Percentiles rank a stretch among this genome's conserved stretches.
These are phyloP conservation scores for Mollisia scopiformis DNA, from an alignment of 2,329 filamentous ascomycete species.

Conservation along the genomic window DNA sequence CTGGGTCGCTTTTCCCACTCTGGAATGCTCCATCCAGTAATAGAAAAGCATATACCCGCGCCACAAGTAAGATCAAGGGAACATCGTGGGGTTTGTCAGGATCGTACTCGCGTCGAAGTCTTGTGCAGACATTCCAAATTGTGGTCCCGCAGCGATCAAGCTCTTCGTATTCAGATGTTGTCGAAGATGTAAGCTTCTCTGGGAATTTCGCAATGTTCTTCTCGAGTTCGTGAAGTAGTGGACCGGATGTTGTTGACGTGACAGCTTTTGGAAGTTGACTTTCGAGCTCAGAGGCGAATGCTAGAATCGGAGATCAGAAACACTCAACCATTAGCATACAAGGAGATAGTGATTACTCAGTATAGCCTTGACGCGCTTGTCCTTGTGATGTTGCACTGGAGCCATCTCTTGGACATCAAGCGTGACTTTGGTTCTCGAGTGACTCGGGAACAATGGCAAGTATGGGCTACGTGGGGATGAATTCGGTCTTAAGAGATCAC, in stretches of 20 bases:
- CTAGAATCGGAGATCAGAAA: conserved; percentile 20
- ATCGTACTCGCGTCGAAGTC: conserved; percentile 45
- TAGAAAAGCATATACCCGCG: conserved; percentile 64
- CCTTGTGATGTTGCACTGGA: conserved; percentile 30
- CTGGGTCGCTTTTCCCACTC: conserved; percentile 32
- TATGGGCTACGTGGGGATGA: background rate
- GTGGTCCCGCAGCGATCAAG: conserved; percentile 59
- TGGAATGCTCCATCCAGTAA: conserved; percentile 63
- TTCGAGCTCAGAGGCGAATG: conserved; percentile 30
- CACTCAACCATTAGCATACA: conserved; percentile 16
- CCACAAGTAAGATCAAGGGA: conserved; percentile 33
- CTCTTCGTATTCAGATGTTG: conserved; percentile 43
- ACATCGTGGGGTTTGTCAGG: conserved; percentile 24
- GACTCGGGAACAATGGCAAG: background rate
- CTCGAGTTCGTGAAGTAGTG: conserved; percentile 45
- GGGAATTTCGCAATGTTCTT: conserved; percentile 41
- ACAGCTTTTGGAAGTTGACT: conserved; percentile 25
- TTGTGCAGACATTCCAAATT: conserved; percentile 70
- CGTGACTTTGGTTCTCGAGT: background rate
- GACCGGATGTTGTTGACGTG: conserved; percentile 17
- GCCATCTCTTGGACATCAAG: conserved; percentile 24
- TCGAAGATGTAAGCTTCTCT: conserved; percentile 33
- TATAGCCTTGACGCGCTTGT: conserved; percentile 38
- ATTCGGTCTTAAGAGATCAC: background rate
- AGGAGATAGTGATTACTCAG: conserved; percentile 32